A percentile compares a stretch with the other conserved stretches of the same genome.
phyloP scores from a whole-genome alignment of 1,284 basidiomycete species.

The Ceratobasidium sp. region DNA sequence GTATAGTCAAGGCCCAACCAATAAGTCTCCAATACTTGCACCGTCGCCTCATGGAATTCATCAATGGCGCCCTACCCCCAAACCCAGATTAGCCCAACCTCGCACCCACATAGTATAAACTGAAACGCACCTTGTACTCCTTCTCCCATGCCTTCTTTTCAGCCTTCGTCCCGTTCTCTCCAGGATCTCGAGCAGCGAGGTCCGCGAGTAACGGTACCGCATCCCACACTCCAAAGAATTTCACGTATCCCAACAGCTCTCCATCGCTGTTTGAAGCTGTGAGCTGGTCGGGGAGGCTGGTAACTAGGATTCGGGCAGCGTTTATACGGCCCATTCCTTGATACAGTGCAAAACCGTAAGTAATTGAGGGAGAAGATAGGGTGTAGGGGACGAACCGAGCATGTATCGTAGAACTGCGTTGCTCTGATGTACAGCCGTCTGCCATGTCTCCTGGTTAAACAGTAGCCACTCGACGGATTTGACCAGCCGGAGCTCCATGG shows the following conservation, averaged over 20 bases:
- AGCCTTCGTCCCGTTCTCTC: conserved; percentile 62
- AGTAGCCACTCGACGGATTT: conserved; percentile 95
- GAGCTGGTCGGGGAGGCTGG: conserved; percentile 71
- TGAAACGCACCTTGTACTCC: conserved; percentile 65
- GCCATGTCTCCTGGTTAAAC: conserved; percentile 76
- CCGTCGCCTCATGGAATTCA: conserved; percentile 53
- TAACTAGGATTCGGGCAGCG: conserved; percentile 73
- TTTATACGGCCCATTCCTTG: conserved; percentile 78
- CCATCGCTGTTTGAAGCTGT: conserved; percentile 56
- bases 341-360: background rate
- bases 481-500: conserved; percentile 74
- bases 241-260: conserved; percentile 77
- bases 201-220: conserved; percentile 62
- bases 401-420: conserved; percentile 89
- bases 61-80: conserved; percentile 52
- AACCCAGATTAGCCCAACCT: conserved; percentile 47
- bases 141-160: conserved; percentile 63
- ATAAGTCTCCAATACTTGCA: conserved; percentile 57
- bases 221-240: conserved; percentile 78
- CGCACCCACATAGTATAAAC: conserved; percentile 36
- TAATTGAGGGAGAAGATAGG: conserved; percentile 37
- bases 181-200: conserved; percentile 65
- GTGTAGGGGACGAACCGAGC: conserved; percentile 66
- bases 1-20: conserved; percentile 59
- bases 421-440: conserved; percentile 83